Evolutionary conservation across 2,329 filamentous ascomycete genomes (phyloP), one percentile per base, ranked within the genome.

Genomic region (Fusarium brachygibbosum): DNA sequence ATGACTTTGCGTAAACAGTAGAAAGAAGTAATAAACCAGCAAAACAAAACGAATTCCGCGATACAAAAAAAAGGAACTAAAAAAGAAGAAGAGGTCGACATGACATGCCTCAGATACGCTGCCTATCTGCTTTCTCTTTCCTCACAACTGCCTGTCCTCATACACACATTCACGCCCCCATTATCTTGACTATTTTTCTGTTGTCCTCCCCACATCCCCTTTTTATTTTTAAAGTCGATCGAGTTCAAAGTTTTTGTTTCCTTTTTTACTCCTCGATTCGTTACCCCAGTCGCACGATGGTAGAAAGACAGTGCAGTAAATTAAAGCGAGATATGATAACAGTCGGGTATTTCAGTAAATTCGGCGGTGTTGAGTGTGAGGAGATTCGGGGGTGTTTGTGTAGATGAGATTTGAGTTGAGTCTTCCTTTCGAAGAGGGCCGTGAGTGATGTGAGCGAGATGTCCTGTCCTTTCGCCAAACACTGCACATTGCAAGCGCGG

Each of bases 331-430:
- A 54, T 53, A 41, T 55, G 37, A 66, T 61, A 55, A 49, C 56
- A 66, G 46, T 63, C 49, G 67, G 67, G 67, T 69, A 69, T 69
- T 69, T 69, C 49, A 63, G 61, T 66, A 69, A 45, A 69, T 51
- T 69, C 41, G 54, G 57, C 66, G 57, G 58, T 53, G 40, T 62
- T 51, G 32, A 28, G 37, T 25, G 56, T 42, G 45, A 46, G 40
- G 40, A 57, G 51, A n/a, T 40, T 19, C 25, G 40, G 31, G 42
- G 9, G 28, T 41, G 16, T 50, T 35, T n/a, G 38, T 29, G 58
- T 63, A 63, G 32, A 32, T 63, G 58, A 63, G 46, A 40, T 44
- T 35, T n/a, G n/a, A 23, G 34, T 32, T 34, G 46, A 25, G 45
- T 46, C 29, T 51, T 38, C 40, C 6, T 19, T 21, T 4, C 17